Evolutionary conservation across 257 asterid genomes (phyloP).

Genomic region (Fraxinus excelsior): DNA sequence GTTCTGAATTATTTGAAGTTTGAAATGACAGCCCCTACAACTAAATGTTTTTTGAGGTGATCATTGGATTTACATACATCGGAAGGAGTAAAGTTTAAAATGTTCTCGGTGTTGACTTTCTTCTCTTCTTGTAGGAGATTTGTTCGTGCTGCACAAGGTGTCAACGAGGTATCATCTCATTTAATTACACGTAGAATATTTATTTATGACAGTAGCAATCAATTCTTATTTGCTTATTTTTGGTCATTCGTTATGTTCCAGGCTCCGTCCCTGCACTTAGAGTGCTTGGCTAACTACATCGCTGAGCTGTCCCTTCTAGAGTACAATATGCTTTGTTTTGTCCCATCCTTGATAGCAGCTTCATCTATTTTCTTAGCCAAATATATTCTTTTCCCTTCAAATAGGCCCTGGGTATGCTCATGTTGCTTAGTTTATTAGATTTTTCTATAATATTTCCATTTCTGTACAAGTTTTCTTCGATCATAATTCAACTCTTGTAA

Average conservation of each 20-base stretch:
- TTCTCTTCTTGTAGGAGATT: conserved; percentile 39
- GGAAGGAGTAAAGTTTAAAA: not conserved
- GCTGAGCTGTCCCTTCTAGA: conserved; percentile 58
- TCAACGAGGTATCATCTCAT: conserved; percentile 36
- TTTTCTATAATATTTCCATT: not conserved
- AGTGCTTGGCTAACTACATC: conserved; percentile 50
- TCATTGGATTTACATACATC: not conserved
- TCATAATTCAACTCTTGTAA: conserved; percentile 1
- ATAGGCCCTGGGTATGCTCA: conserved; percentile 52
- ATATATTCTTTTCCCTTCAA: conserved; percentile 38
- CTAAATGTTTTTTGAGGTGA: conserved; percentile 60
- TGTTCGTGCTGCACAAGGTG: conserved; percentile 55
- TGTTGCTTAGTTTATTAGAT: not conserved
- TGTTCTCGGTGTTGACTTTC: conserved; percentile 3
- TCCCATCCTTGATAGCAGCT: conserved; percentile 56
- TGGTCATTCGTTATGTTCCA: not conserved
- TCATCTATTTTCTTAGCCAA: conserved; percentile 57
- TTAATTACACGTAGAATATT: not conserved
- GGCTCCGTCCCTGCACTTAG: conserved; percentile 47
- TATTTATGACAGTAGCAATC: not conserved
- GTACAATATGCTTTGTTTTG: conserved; percentile 47
- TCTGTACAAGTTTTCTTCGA: not conserved
- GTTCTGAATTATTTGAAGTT: conserved; percentile 49
- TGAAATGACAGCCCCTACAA: conserved; percentile 55
- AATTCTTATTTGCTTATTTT: not conserved